These are phyloP conservation scores for Colletotrichum truncatum DNA, from an alignment of 2,329 filamentous ascomycete genomes.

Conservation along the genomic window DNA sequence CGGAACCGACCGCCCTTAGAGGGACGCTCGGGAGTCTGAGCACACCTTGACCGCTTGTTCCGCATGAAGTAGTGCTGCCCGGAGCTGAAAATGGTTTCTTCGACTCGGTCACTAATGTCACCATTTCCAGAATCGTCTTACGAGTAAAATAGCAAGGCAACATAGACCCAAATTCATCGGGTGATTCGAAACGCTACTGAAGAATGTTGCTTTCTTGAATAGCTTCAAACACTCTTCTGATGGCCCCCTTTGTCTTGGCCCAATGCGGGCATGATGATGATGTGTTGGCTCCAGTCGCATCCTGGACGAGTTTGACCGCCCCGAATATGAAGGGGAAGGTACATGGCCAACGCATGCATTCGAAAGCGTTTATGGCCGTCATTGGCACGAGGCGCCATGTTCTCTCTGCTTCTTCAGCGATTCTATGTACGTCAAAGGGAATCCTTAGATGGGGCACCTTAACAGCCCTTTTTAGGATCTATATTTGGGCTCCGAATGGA, in stretches of 20 bases:
- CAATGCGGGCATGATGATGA: slow-evolving; percentile 12
- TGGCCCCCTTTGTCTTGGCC: background rate
- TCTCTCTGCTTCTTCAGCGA: background rate
- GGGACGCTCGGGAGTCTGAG: slow-evolving; percentile 17
- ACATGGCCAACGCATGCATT: slow-evolving; percentile 22
- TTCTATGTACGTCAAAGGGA: no score
- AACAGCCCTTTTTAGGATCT: no score
- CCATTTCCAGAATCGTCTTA: background rate
- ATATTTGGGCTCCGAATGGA: no score
- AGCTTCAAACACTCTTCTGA: background rate
- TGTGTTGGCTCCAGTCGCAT: slow-evolving; percentile 29
- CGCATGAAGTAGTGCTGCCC: background rate
- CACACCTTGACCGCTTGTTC: slow-evolving; percentile 25
- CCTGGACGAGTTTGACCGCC: slow-evolving; percentile 20
- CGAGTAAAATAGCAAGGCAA: background rate
- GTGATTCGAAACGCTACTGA: background rate
- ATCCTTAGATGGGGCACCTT: no score
- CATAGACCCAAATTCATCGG: background rate
- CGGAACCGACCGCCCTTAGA: slow-evolving; percentile 16
- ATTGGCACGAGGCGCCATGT: slow-evolving; percentile 1
- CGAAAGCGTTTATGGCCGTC: background rate
- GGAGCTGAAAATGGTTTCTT: background rate
- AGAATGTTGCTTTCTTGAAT: background rate
- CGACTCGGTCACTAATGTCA: background rate
- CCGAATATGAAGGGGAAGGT: background rate